Percentiles rank a stretch among this genome's conserved stretches.
Evolutionary conservation across 768 basidiomycete genomes (phyloP).

Genomic region (Dentipellis sp.): DNA sequence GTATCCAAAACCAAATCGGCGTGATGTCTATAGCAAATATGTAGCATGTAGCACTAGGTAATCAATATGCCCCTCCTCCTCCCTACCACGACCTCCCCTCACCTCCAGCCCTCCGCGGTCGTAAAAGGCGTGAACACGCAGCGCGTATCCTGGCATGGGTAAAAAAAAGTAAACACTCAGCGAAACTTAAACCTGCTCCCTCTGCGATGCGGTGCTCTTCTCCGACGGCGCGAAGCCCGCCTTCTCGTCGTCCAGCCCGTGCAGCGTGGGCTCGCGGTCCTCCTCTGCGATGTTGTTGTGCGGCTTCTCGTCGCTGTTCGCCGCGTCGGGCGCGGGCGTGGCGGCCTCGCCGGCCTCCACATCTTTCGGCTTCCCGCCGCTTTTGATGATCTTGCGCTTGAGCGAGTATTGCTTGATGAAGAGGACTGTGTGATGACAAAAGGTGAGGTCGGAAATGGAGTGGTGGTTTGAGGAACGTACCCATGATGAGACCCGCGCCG

Average conservation of each 20-base stretch:
- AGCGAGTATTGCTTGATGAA: conserved; percentile 29
- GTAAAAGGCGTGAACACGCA: too few relatives aligned
- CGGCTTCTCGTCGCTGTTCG: conserved; percentile 1
- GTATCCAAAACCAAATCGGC: too few relatives aligned
- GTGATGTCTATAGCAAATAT: too few relatives aligned
- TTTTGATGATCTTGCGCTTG: conserved; percentile 16
- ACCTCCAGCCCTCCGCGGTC: too few relatives aligned
- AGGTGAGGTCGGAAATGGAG: not conserved
- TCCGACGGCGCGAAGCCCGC: not conserved
- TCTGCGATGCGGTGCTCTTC: not conserved
- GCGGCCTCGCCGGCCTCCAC: conserved; percentile 7
- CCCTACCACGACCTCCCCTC: too few relatives aligned
- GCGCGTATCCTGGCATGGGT: too few relatives aligned
- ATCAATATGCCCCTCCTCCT: too few relatives aligned
- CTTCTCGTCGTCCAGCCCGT: not conserved
- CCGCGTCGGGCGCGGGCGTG: not conserved
- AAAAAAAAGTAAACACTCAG: too few relatives aligned
- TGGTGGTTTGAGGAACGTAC: conserved; percentile 10
- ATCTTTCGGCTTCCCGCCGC: conserved; percentile 14
- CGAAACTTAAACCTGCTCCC: too few relatives aligned
- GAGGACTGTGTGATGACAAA: conserved; percentile 15
- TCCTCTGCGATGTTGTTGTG: not conserved
- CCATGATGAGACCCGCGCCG: conserved; percentile 22
- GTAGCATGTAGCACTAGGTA: too few relatives aligned
- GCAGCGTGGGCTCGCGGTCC: not conserved